phyloP scores from a whole-genome alignment of 352 stramenopile genomes.

The Phytophthora crassamura region DNA sequence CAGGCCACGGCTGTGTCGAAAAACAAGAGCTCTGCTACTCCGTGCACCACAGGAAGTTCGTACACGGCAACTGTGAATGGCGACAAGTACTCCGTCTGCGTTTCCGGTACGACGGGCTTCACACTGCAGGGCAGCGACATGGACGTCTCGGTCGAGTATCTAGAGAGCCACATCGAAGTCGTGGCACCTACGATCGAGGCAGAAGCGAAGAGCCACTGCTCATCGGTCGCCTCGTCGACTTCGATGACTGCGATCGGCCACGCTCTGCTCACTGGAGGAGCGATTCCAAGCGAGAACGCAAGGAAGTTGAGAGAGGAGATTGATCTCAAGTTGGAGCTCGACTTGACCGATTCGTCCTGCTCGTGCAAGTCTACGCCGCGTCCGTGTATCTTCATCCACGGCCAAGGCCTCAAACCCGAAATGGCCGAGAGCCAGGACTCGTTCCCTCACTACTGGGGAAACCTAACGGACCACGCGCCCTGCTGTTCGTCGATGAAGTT shows the following conservation, averaged over 20 bases:
- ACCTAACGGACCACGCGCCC: conserved; percentile 22
- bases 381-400: conserved; percentile 30
- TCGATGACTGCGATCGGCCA: conserved; percentile 7
- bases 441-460: conserved; percentile 29
- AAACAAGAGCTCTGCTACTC: background rate
- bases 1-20: background rate
- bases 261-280: conserved; percentile 9
- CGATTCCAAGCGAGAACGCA: background rate
- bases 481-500: conserved; percentile 33
- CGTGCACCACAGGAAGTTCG: background rate
- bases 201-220: too few relatives aligned
- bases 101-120: conserved; percentile 9
- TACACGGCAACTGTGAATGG: conserved; percentile 8
- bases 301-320: conserved; percentile 15
- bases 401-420: conserved; percentile 20
- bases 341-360: conserved; percentile 7
- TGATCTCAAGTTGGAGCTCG: conserved; percentile 12
- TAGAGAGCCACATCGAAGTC: background rate
- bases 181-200: too few relatives aligned
- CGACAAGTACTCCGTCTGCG: conserved; percentile 8
- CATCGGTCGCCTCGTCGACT: too few relatives aligned
- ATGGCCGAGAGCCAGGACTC: conserved; percentile 29
- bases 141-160: conserved; percentile 7
- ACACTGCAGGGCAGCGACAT: conserved; percentile 13
- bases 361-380: too few relatives aligned